Percentiles rank a stretch among this genome's conserved stretches.
These are phyloP conservation scores for Alloascoidea hylecoeti DNA, from an alignment of 805 yeast genomes.

Conservation along the genomic window DNA sequence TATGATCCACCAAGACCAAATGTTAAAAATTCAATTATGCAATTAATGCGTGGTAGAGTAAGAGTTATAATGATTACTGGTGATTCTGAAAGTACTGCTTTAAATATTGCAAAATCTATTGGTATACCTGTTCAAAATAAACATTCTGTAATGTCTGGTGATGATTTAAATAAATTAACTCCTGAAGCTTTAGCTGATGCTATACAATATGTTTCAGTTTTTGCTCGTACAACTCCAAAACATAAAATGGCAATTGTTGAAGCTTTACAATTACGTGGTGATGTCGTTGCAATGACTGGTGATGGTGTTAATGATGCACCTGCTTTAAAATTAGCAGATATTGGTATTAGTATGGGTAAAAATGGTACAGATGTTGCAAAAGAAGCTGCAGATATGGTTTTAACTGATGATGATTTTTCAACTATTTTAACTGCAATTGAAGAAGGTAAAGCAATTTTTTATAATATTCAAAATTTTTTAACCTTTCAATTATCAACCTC, in stretches of 20 bases:
- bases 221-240: conserved; percentile 93
- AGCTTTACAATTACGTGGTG: conserved; percentile 89
- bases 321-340: conserved; percentile 91
- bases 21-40: conserved; percentile 61
- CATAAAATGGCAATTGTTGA: conserved; percentile 83
- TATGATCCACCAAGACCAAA: conserved; percentile 95
- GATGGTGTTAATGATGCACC: conserved; percentile 99
- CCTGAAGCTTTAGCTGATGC: conserved; percentile 64
- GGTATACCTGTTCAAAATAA: conserved; percentile 55
- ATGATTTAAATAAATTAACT: conserved; percentile 57
- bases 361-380: conserved; percentile 98
- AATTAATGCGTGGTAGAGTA: conserved; percentile 82
- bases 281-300: conserved; percentile 98
- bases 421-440: conserved; percentile 88
- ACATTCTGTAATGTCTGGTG: conserved; percentile 68
- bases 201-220: conserved; percentile 72
- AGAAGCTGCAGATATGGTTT: conserved; percentile 96
- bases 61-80: conserved; percentile 98
- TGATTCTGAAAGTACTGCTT: conserved; percentile 79
- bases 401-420: conserved; percentile 93
- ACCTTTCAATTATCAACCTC: conserved; percentile 94
- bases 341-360: conserved; percentile 77
- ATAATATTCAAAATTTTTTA: conserved; percentile 86
- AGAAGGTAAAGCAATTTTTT: conserved; percentile 96
- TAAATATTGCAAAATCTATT: conserved; percentile 72